Conservation (phyloP, 2,329 filamentous ascomycete genomes). For the Trichoderma harzianum region DNA sequence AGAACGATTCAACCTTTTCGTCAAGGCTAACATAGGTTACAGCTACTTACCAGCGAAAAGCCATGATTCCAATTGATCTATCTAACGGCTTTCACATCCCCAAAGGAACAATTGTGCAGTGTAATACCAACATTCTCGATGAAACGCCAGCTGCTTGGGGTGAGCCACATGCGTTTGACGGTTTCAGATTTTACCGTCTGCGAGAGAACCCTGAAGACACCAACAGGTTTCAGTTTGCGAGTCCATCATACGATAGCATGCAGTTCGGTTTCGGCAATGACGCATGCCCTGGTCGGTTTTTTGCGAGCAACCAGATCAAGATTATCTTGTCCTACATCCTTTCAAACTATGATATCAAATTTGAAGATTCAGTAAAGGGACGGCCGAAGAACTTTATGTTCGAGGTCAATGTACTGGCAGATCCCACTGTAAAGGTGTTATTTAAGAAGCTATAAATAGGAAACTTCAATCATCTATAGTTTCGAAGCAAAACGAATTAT, state of each 20-base stretch:
- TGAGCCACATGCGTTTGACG: constrained; percentile 38
- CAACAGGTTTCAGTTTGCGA: constrained; percentile 41
- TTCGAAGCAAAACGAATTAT: neutral
- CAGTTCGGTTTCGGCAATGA: constrained; percentile 54
- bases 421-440: neutral
- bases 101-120: constrained; percentile 38
- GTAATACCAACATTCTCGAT: neutral
- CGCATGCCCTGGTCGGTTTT: constrained; percentile 51
- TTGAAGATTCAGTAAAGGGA: constrained; percentile 4
- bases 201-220: constrained; percentile 35
- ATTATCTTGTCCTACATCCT: constrained; percentile 47
- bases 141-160: constrained; percentile 16
- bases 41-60: constrained; percentile 33
- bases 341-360: constrained; percentile 48
- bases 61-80: constrained; percentile 42
- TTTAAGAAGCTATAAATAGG: neutral
- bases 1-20: neutral
- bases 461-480: too few relatives aligned
- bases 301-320: constrained; percentile 50
- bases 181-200: constrained; percentile 43
- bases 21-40: neutral
- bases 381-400: neutral
- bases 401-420: neutral
- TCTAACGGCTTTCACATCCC: constrained; percentile 44
- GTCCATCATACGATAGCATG: constrained; percentile 45